Base-by-base conservation (phyloP, 1,284 basidiomycete species). In the Cryptococcus depauperatus region DNA sequence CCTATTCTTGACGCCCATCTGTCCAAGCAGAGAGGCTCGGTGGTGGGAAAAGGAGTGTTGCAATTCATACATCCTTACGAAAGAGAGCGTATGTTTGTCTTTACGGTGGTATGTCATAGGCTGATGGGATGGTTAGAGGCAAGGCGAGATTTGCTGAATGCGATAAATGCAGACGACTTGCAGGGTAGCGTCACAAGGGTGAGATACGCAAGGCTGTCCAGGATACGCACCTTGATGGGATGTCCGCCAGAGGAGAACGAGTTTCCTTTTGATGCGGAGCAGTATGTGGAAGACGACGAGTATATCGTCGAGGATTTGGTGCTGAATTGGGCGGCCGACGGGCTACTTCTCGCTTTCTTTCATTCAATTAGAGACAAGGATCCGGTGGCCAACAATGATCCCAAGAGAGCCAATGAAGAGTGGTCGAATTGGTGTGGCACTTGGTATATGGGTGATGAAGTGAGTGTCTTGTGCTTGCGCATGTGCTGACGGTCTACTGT, bases 361-460 rank as follows among this genome's bases (percentile, higher is more conserved):
- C 92, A 98, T 62, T 87, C 90, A 25, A 82, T 84, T 46, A 57
- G 59, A 56, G 75, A 77, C 59, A 71, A 70, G 48, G 69, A 73
- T 35, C 79, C 82, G n/a, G 69, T 70, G 1, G 71, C 72, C 44
- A 90, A 95, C 75, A 90, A 90, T 61, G 85, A 93, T 46, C 61
- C 64, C 66, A 80, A 83, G 61, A 66, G 72, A 40, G 66, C 77
- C 61, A 85, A 85, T 69, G 83, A 84, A 1, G 74, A 77, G 29
- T 96, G 92, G 92, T 79, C 87, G 9, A 96, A 95, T 67, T 95
- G 85, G 83, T 97, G 92, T 68, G 90, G 90, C 44, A 89, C 87
- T 0, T 81, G 64, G 1, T 53, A 47, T 7, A 70, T 75, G 61
- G 62, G 59, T 14, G 59, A 69, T 10, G 64, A 73, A 33, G 71